phyloP scores from a whole-genome alignment of 805 yeast species.

The Starmerella lactis-condensi region DNA sequence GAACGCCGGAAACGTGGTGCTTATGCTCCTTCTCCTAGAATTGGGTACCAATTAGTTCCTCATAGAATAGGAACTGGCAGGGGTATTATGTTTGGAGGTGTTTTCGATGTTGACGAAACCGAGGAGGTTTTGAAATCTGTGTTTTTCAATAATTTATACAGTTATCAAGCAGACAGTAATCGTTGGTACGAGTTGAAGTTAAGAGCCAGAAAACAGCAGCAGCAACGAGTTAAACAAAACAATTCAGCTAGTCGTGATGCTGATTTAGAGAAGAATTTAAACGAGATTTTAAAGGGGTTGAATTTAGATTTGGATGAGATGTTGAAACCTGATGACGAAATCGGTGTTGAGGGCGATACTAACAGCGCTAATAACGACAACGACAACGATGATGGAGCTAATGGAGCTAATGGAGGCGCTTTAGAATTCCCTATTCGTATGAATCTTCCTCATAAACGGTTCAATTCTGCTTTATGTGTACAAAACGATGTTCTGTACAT shows the following conservation, averaged over 20 bases:
- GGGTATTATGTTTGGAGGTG: slow-evolving; percentile 90
- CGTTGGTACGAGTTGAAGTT: slow-evolving; percentile 67
- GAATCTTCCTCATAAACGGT: slow-evolving; percentile 70
- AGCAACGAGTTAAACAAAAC: slow-evolving; percentile 26
- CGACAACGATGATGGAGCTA: slow-evolving; percentile 19
- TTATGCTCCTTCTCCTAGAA: slow-evolving; percentile 78
- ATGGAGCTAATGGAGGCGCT: slow-evolving; percentile 25
- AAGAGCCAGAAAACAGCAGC: slow-evolving; percentile 35
- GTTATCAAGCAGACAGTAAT: slow-evolving; percentile 70
- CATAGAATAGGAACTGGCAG: slow-evolving; percentile 52
- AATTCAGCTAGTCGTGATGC: slow-evolving; percentile 33
- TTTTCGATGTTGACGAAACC: slow-evolving; percentile 83
- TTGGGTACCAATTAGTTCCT: slow-evolving; percentile 76
- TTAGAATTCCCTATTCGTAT: slow-evolving; percentile 37
- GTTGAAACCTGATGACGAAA: slow-evolving; percentile 19
- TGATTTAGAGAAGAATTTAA: slow-evolving; percentile 66
- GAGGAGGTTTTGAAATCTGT: slow-evolving; percentile 77
- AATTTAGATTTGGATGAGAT: slow-evolving; percentile 18
- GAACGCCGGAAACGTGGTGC: slow-evolving; percentile 83
- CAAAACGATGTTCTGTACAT: slow-evolving; percentile 68
- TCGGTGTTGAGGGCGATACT: slow-evolving; percentile 26
- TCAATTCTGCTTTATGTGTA: slow-evolving; percentile 71
- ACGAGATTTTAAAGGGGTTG: slow-evolving; percentile 24
- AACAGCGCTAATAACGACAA: slow-evolving; percentile 15
- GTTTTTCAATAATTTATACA: slow-evolving; percentile 61